Percentiles rank a stretch among this genome's conserved stretches.
phyloP scores from a whole-genome alignment of 768 basidiomycete genomes.

The Termitomyces sp. region DNA sequence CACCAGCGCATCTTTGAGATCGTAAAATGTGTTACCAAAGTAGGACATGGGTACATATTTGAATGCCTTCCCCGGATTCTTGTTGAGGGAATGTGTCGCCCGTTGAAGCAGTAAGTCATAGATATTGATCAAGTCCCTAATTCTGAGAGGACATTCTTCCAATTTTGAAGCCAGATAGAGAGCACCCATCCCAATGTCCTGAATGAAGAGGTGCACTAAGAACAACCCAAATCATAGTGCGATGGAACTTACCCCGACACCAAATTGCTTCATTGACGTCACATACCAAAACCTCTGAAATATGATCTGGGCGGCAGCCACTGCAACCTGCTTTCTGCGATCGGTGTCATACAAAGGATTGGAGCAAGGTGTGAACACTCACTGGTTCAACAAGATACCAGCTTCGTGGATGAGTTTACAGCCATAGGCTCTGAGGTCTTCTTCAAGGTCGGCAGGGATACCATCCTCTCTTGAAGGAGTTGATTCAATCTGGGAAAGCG shows the following conservation, averaged over 20 bases:
- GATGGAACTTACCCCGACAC: slow-evolving; percentile 70
- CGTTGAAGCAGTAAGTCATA: slow-evolving; percentile 88
- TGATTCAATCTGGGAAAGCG: slow-evolving; percentile 68
- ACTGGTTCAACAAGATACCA: slow-evolving; percentile 90
- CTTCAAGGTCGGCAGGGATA: slow-evolving; percentile 75
- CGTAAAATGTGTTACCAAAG: slow-evolving; percentile 87
- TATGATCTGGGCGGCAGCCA: slow-evolving; percentile 93
- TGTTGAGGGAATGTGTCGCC: slow-evolving; percentile 47
- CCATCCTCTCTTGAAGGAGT: slow-evolving; percentile 85
- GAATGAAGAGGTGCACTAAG: slow-evolving; percentile 7
- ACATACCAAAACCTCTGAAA: slow-evolving; percentile 98
- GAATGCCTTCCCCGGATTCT: slow-evolving; percentile 38
- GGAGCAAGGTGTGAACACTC: slow-evolving; percentile 21
- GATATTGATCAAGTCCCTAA: slow-evolving; percentile 92
- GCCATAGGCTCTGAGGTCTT: slow-evolving; percentile 85
- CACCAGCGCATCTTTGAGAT: slow-evolving; percentile 90
- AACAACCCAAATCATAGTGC: slow-evolving; percentile 3
- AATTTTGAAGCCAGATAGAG: slow-evolving; percentile 87
- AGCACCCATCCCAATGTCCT: slow-evolving; percentile 91
- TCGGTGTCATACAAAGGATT: slow-evolving; percentile 8
- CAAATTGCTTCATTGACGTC: slow-evolving; percentile 91
- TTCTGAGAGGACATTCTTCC: slow-evolving; percentile 87
- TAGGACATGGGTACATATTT: slow-evolving; percentile 85
- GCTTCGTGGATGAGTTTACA: slow-evolving; percentile 96
- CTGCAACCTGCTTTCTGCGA: slow-evolving; percentile 88